These are phyloP conservation scores for Cladophialophora yegresii DNA, from an alignment of 2,329 filamentous ascomycete species.

Conservation along the genomic window DNA sequence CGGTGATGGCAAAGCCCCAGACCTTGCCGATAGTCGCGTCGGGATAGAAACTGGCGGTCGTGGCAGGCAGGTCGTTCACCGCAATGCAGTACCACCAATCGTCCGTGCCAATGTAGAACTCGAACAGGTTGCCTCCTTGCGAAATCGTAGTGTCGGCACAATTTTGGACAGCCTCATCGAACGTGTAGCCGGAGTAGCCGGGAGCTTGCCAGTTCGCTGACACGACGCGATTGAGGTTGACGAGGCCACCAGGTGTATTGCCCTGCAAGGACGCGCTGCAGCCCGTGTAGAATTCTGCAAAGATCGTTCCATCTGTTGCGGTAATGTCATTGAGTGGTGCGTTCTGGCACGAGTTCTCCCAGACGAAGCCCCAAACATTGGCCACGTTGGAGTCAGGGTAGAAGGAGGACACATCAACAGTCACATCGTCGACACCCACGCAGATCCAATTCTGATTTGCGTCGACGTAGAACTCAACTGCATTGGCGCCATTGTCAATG, in stretches of 20 bases:
- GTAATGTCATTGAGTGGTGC: constrained; percentile 8
- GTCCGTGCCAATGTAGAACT: constrained; percentile 15
- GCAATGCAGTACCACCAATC: constrained; percentile 19
- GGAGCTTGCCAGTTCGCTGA: constrained; percentile 13
- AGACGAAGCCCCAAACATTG: constrained; percentile 15
- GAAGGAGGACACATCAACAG: constrained; percentile 4
- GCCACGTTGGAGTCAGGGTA: constrained; percentile 6
- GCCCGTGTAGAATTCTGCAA: constrained; percentile 14
- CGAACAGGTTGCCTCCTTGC: constrained; percentile 11
- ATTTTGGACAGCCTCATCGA: constrained; percentile 5
- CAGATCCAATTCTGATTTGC: constrained; percentile 15
- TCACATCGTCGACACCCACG: constrained; percentile 9
- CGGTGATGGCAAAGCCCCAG: constrained; percentile 9
- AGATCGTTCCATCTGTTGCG: constrained; percentile 11
- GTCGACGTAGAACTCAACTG: constrained; percentile 14
- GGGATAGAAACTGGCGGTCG: constrained; percentile 5
- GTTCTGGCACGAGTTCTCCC: constrained; percentile 17
- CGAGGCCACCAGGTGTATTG: constrained; percentile 10
- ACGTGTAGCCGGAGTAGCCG: constrained; percentile 11
- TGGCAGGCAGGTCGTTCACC: constrained; percentile 12
- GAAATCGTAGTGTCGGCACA: constrained; percentile 7
- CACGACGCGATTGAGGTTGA: constrained; percentile 13
- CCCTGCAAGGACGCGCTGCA: constrained; percentile 17
- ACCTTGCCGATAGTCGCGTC: constrained; percentile 15
- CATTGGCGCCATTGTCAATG: constrained; percentile 6